Percentiles rank a stretch among this genome's conserved stretches.
Conservation (phyloP, 2,329 filamentous ascomycete genomes). For the Venturia asperata region DNA sequence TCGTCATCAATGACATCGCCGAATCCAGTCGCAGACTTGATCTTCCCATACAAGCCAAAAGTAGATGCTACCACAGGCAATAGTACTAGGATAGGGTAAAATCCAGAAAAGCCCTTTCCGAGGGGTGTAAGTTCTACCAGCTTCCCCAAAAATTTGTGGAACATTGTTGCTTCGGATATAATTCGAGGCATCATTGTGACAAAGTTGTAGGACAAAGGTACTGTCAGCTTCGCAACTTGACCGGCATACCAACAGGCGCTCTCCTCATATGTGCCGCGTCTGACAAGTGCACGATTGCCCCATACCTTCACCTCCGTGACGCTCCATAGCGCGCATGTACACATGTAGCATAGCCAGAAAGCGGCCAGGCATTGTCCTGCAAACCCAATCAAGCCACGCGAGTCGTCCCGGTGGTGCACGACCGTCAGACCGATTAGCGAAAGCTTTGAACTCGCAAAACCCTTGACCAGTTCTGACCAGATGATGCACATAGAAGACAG, state of each 20-base stretch:
- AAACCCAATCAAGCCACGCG: constrained; percentile 71
- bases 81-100: constrained; percentile 79
- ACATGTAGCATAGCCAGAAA: constrained; percentile 95
- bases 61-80: constrained; percentile 77
- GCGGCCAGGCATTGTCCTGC: constrained; percentile 78
- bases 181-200: constrained; percentile 73
- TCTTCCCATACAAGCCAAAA: constrained; percentile 81
- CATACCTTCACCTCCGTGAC: constrained; percentile 95
- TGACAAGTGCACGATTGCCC: constrained; percentile 86
- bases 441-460: constrained; percentile 60
- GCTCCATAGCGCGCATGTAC: constrained; percentile 74
- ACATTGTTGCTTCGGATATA: constrained; percentile 70
- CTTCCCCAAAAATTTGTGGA: constrained; percentile 78
- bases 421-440: constrained; percentile 64
- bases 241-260: constrained; percentile 93
- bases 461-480: constrained; percentile 89
- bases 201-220: constrained; percentile 94
- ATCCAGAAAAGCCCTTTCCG: constrained; percentile 50
- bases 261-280: constrained; percentile 84
- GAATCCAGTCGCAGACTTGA: constrained; percentile 71
- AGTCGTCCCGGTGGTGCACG: constrained; percentile 66
- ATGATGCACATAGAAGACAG: constrained; percentile 75
- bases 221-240: constrained; percentile 84
- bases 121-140: constrained; percentile 77
- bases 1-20: constrained; percentile 72